Evolutionary conservation across 2,329 filamentous ascomycete species (phyloP).

Genomic region (Fusarium buharicum): DNA sequence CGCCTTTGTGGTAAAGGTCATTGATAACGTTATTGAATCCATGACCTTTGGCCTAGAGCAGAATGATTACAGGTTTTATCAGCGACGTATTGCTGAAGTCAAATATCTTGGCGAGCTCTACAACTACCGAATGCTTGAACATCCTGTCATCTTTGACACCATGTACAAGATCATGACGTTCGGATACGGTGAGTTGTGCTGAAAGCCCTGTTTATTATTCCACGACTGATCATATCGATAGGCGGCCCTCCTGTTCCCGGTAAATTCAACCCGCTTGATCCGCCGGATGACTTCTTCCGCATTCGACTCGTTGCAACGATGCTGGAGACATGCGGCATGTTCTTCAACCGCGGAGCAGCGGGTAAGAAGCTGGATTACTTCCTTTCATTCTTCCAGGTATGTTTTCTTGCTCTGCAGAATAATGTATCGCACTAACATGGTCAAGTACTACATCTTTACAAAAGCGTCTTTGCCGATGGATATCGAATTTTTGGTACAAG

Average conservation of each 20-base stretch:
- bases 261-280: constrained; percentile 79
- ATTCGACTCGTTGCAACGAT: constrained; percentile 90
- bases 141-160: constrained; percentile 92
- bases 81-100: constrained; percentile 92
- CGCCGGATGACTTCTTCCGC: constrained; percentile 95
- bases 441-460: constrained; percentile 87
- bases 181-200: constrained; percentile 72
- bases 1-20: constrained; percentile 87
- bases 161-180: constrained; percentile 95
- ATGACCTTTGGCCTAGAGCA: constrained; percentile 89
- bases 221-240: constrained; percentile 44
- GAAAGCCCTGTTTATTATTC: background rate
- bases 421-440: constrained; percentile 17
- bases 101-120: constrained; percentile 97
- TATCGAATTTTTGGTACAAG: constrained; percentile 94
- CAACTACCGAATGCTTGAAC: constrained; percentile 97
- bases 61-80: constrained; percentile 98
- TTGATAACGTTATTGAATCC: constrained; percentile 91
- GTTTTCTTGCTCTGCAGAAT: background rate
- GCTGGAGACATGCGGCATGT: constrained; percentile 94
- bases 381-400: constrained; percentile 88
- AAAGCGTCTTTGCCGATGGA: constrained; percentile 95
- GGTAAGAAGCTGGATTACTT: constrained; percentile 99
- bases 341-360: constrained; percentile 90
- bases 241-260: constrained; percentile 85